Conservation (phyloP, 345 rosid species). For the Capsella bursapastoris region DNA sequence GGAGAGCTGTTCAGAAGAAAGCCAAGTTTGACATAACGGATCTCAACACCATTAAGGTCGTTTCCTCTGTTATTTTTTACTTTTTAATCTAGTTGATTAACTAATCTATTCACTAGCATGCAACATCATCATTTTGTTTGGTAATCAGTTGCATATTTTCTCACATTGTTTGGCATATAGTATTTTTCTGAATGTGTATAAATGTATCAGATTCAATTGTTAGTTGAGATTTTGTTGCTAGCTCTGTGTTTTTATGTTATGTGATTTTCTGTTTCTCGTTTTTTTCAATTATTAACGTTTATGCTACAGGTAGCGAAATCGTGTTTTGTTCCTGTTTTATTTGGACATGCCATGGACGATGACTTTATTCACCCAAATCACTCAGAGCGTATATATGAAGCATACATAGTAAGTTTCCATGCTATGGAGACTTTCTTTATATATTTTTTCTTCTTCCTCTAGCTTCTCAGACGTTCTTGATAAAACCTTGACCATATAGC, state of each 20-base stretch:
- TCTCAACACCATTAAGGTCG: constrained; percentile 82
- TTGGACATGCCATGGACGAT: constrained; percentile 94
- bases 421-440: constrained; percentile 15
- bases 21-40: constrained; percentile 86
- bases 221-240: neutral
- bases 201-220: neutral
- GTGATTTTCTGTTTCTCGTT: constrained; percentile 15
- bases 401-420: constrained; percentile 64
- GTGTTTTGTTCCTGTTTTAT: constrained; percentile 89
- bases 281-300: neutral
- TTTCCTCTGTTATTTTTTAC: constrained; percentile 25
- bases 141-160: neutral
- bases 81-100: neutral
- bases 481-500: neutral
- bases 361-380: constrained; percentile 94
- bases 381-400: constrained; percentile 79
- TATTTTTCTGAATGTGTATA: neutral
- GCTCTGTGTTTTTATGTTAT: neutral
- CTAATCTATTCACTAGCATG: constrained; percentile 7
- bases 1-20: constrained; percentile 79
- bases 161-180: neutral
- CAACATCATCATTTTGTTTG: neutral
- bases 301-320: constrained; percentile 73
- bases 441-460: constrained; percentile 18
- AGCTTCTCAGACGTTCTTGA: constrained; percentile 17